These are phyloP conservation scores for Solidago caesia DNA, from an alignment of 129 eudicot genomes.

Conservation along the genomic window DNA sequence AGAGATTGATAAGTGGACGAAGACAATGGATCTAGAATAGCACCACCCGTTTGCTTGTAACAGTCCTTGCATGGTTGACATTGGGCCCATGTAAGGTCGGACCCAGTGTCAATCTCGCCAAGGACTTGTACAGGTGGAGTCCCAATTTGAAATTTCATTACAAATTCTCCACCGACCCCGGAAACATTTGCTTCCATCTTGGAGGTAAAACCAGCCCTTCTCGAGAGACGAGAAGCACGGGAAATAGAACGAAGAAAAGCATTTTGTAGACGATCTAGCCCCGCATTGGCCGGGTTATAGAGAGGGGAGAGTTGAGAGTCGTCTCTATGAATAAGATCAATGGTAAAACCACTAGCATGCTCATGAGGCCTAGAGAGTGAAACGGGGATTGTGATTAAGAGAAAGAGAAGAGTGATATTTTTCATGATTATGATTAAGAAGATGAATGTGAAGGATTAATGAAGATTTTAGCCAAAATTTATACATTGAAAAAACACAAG, in stretches of 20 bases:
- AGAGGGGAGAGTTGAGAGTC: constrained; percentile 56
- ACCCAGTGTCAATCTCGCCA: constrained; percentile 64
- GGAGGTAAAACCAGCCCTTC: not conserved
- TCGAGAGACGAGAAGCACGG: constrained; percentile 18
- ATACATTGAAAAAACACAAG: too few relatives aligned
- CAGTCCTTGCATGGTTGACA: constrained; percentile 56
- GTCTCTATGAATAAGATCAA: constrained; percentile 54
- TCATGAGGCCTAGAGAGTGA: constrained; percentile 8
- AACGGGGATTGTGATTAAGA: not conserved
- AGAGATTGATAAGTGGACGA: constrained; percentile 39
- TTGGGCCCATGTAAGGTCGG: constrained; percentile 64
- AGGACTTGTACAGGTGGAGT: constrained; percentile 45
- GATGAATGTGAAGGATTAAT: too few relatives aligned
- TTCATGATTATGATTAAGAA: too few relatives aligned
- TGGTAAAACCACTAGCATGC: constrained; percentile 33
- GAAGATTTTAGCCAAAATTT: not conserved
- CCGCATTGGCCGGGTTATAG: constrained; percentile 31
- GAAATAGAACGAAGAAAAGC: constrained; percentile 39
- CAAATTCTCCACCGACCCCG: constrained; percentile 36
- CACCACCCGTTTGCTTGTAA: constrained; percentile 47
- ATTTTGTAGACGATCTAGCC: constrained; percentile 24
- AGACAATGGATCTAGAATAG: constrained; percentile 40
- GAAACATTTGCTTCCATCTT: constrained; percentile 24
- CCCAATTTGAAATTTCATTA: constrained; percentile 52
- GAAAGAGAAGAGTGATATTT: too few relatives aligned